Evolutionary conservation across 805 yeast genomes (phyloP).

Genomic region (Starmerella tilneyi): DNA sequence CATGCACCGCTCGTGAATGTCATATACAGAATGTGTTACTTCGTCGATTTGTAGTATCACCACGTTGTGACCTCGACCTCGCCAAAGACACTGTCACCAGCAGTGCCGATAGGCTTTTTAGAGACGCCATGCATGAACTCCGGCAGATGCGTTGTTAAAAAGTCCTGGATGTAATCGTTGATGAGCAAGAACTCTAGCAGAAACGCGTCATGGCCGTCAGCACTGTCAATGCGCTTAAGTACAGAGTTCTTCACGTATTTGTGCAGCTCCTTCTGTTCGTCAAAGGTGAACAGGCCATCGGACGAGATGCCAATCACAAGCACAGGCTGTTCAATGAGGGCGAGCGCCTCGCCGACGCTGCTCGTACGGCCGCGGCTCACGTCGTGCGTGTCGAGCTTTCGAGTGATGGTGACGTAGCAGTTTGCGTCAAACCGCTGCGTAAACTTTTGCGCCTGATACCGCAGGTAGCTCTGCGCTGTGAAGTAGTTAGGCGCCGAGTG

Average conservation of each 20-base stretch:
- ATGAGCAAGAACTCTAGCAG: slow-evolving; percentile 77
- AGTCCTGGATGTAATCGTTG: slow-evolving; percentile 57
- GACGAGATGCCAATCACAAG: slow-evolving; percentile 80
- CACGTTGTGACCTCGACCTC: slow-evolving; percentile 91
- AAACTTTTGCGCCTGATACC: slow-evolving; percentile 91
- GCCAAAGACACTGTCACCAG: slow-evolving; percentile 57
- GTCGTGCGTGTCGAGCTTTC: slow-evolving; percentile 93
- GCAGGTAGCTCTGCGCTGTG: slow-evolving; percentile 87
- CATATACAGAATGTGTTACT: too few species aligned
- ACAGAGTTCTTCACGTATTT: slow-evolving; percentile 57
- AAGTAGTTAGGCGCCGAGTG: slow-evolving; percentile 48
- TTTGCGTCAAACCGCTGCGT: slow-evolving; percentile 88
- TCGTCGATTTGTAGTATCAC: slow-evolving; percentile 34
- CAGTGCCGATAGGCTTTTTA: slow-evolving; percentile 36
- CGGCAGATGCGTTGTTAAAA: slow-evolving; percentile 48
- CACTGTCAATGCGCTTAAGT: slow-evolving; percentile 68
- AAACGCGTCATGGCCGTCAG: slow-evolving; percentile 97
- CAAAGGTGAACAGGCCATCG: slow-evolving; percentile 84
- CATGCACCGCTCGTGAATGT: too few species aligned
- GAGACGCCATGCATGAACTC: slow-evolving; percentile 49
- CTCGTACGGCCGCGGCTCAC: slow-evolving; percentile 66
- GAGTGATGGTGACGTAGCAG: slow-evolving; percentile 85
- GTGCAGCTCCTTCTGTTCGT: slow-evolving; percentile 82
- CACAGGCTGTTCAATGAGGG: slow-evolving; percentile 59
- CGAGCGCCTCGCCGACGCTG: slow-evolving; percentile 43